Evolutionary conservation across 371 early-diverging fungal genomes (phyloP), one percentile per base, ranked within the genome.

Genomic region (Mortierella sp.): DNA sequence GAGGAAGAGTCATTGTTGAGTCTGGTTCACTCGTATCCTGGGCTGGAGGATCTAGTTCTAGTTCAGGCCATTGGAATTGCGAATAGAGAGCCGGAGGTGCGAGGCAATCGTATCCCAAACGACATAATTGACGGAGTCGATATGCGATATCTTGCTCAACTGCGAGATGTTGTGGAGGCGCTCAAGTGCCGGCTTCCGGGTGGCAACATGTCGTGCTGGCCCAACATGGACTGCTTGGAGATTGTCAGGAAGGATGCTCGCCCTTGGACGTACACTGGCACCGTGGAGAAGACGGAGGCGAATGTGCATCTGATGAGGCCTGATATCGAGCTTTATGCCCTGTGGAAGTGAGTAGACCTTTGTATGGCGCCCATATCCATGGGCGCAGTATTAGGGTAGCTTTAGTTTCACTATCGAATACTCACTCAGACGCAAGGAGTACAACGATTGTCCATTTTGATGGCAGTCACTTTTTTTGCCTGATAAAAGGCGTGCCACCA

Each of bases 101-200:
- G 0, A 59, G 59, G 13, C 5, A 16, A 31, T 59, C 28, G 31
- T 5, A 16, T 14, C 28, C 59, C 31, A 5, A 59, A 69, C 43
- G 54, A 40, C 16, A 69, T 69, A 19, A 69, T 75, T 34, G 69
- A 53, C 11, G 75, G 54, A 24, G 48, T 76, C 48, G 71, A 76
- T 46, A 48, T 71, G 76, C 44, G 59, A n/a, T 61, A 61, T 67
- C 46, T 74, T 9, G 64, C 61, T 21, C 74, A 50, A 14, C 24
- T 55, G 34, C n/a, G 57, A 48, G 59, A 44, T 14, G n/a, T 73
- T 73, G 28, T 59, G 28, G 73, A 73, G 55, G 19, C 28, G 21
- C 24, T 40, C n/a, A 55, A 59, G 61, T 46, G 57, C 19, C 46
- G 59, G n/a, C 21, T 48, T 5, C 48, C 46, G 13, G 19, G 9